Percentiles rank a stretch among this genome's conserved stretches.
Conservation (phyloP, 2,329 filamentous ascomycete genomes). For the Nothophaeocryptopus gaeumannii region DNA sequence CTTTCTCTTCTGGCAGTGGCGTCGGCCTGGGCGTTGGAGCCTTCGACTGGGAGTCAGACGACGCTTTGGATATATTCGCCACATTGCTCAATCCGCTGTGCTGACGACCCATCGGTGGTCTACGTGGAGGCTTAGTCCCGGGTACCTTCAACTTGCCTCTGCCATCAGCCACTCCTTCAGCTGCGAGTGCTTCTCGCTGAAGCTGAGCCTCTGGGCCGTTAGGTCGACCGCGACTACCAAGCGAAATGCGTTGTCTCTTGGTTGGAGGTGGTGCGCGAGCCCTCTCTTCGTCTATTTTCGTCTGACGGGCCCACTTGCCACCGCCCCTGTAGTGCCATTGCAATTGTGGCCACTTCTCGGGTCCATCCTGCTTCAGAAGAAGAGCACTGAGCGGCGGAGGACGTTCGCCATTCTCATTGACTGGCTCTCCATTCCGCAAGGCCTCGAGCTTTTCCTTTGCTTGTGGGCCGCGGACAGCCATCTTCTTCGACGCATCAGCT, state of each 20-base stretch:
- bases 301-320: slow-evolving; percentile 32
- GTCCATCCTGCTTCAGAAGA: slow-evolving; percentile 30
- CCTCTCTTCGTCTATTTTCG: slow-evolving; percentile 26
- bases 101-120: slow-evolving; percentile 13
- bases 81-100: slow-evolving; percentile 9
- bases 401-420: slow-evolving; percentile 16
- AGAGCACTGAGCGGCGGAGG: slow-evolving; percentile 27
- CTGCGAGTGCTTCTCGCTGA: slow-evolving; percentile 21
- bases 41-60: slow-evolving; percentile 23
- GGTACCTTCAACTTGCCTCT: slow-evolving; percentile 9
- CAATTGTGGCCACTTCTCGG: slow-evolving; percentile 31
- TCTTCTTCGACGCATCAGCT: slow-evolving; percentile 26
- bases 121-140: slow-evolving; percentile 1
- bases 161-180: slow-evolving; percentile 5
- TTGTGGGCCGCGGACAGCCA: slow-evolving; percentile 30
- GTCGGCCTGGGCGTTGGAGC: slow-evolving; percentile 33
- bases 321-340: slow-evolving; percentile 34
- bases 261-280: slow-evolving; percentile 6
- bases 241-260: slow-evolving; percentile 13
- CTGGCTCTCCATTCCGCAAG: slow-evolving; percentile 15
- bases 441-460: slow-evolving; percentile 14
- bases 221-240: slow-evolving; percentile 5
- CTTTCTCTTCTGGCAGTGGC: slow-evolving; percentile 33
- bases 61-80: slow-evolving; percentile 13
- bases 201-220: slow-evolving; percentile 26